Conservation (phyloP, 2,329 filamentous ascomycete genomes). For the Exophiala sp. region DNA sequence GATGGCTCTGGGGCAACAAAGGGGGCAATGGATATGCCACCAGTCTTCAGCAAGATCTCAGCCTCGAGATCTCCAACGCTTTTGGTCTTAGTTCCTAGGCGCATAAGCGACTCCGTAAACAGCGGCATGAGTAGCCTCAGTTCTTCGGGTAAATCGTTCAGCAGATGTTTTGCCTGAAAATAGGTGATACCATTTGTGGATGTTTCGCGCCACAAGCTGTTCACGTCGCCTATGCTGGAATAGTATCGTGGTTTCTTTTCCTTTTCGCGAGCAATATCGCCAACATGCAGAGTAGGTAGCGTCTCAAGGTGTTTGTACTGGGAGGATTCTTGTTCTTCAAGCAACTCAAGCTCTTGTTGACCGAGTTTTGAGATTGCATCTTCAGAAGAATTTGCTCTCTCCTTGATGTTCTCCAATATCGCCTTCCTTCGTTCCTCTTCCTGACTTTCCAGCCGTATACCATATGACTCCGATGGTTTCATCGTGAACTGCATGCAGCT, state of each 20-base stretch:
- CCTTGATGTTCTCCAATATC: conserved; percentile 47
- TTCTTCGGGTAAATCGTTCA: conserved; percentile 78
- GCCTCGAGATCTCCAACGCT: conserved; percentile 95
- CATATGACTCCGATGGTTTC: conserved; percentile 75
- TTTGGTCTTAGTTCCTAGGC: conserved; percentile 81
- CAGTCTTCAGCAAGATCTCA: conserved; percentile 91
- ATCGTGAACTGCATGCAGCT: conserved; percentile 90
- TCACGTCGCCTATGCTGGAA: conserved; percentile 57
- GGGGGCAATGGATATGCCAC: conserved; percentile 80
- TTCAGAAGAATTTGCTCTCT: conserved; percentile 66
- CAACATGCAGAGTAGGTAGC: conserved; percentile 80
- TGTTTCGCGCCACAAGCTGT: conserved; percentile 85
- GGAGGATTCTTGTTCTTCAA: conserved; percentile 79
- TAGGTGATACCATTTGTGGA: conserved; percentile 96
- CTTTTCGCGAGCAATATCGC: conserved; percentile 78
- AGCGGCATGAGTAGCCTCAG: conserved; percentile 80
- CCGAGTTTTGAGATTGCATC: conserved; percentile 70
- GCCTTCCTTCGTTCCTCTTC: conserved; percentile 72
- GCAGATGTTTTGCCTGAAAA: conserved; percentile 80
- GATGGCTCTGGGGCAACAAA: conserved; percentile 75
- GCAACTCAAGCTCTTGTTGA: conserved; percentile 72
- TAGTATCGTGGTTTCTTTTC: conserved; percentile 67
- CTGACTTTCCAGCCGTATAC: conserved; percentile 68
- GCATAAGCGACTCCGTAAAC: conserved; percentile 89
- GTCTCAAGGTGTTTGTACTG: conserved; percentile 82